A percentile compares a stretch with the other conserved stretches of the same genome.
Evolutionary conservation across 805 yeast genomes (phyloP).

Genomic region (Candida nitratophila): DNA sequence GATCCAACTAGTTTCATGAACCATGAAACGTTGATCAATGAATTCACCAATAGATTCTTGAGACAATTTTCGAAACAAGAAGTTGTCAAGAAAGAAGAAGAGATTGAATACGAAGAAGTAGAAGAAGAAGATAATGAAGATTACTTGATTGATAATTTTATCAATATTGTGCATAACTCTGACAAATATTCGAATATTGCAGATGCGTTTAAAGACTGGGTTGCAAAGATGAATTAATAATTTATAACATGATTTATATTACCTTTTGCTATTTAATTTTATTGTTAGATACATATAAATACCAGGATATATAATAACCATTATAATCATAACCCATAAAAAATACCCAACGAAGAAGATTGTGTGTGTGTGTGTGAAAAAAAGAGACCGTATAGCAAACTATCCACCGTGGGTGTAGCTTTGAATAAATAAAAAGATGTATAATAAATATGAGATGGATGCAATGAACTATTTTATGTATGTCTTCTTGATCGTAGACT

Average conservation of each 20-base stretch:
- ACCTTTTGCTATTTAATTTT: too few species aligned
- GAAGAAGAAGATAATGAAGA: conserved; percentile 16
- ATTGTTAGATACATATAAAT: neutral
- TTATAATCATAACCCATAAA: neutral
- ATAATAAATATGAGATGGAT: too few species aligned
- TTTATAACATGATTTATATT: too few species aligned
- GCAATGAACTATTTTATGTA: neutral
- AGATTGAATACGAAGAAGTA: conserved; percentile 8
- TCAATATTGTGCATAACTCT: conserved; percentile 26
- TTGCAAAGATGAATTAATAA: conserved; percentile 2
- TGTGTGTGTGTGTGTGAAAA: too few species aligned
- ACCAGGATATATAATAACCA: neutral
- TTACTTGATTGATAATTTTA: conserved; percentile 25
- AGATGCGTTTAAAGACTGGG: conserved; percentile 31
- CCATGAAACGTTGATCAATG: neutral
- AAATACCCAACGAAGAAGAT: too few species aligned
- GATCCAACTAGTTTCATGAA: neutral
- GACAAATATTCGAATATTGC: conserved; percentile 26
- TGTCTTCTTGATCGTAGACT: conserved; percentile 11
- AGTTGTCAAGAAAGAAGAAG: neutral
- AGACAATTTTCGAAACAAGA: neutral
- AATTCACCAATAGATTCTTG: neutral
- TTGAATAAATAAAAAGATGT: too few species aligned
- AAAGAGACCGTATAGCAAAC: too few species aligned
- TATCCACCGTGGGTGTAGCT: too few species aligned